Evolutionary conservation across 345 rosid genomes (phyloP).

Genomic region (Murraya paniculata): DNA sequence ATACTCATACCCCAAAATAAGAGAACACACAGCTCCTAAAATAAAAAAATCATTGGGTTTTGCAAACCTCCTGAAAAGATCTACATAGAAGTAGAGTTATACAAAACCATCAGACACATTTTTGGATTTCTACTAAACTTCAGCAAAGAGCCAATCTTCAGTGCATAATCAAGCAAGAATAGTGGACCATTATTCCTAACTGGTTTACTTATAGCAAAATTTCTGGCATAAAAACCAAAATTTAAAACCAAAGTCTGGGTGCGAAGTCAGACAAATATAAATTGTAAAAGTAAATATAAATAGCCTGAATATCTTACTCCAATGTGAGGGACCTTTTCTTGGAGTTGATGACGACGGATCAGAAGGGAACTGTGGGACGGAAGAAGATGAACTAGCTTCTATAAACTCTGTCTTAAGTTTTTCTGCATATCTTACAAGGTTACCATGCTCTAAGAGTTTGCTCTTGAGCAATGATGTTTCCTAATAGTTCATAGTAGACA

Average conservation of each 20-base stretch:
- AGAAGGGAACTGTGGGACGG: slow-evolving; percentile 41
- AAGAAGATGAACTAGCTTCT: slow-evolving; percentile 51
- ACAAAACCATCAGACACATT: not conserved
- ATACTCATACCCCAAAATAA: not conserved
- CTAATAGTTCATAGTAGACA: slow-evolving; percentile 35
- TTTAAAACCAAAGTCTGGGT: not conserved
- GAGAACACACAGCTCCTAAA: not conserved
- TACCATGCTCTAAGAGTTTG: slow-evolving; percentile 59
- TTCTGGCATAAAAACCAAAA: not conserved
- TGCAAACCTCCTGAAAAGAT: not conserved
- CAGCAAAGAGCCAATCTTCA: not conserved
- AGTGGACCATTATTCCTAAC: not conserved
- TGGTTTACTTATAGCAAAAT: not conserved
- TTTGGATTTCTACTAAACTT: not conserved
- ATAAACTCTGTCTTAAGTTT: slow-evolving; percentile 56
- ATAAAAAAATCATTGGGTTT: not conserved
- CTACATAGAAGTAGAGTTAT: not conserved
- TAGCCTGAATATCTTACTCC: slow-evolving; percentile 46
- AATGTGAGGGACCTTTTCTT: slow-evolving; percentile 42
- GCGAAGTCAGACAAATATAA: not conserved
- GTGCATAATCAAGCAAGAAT: not conserved
- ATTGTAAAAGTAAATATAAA: not conserved
- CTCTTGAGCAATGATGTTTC: slow-evolving; percentile 60
- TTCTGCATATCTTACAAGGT: slow-evolving; percentile 67
- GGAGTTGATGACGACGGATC: slow-evolving; percentile 52